Base-by-base conservation (phyloP, 257 asterid genomes). In the Plantago ovata region DNA sequence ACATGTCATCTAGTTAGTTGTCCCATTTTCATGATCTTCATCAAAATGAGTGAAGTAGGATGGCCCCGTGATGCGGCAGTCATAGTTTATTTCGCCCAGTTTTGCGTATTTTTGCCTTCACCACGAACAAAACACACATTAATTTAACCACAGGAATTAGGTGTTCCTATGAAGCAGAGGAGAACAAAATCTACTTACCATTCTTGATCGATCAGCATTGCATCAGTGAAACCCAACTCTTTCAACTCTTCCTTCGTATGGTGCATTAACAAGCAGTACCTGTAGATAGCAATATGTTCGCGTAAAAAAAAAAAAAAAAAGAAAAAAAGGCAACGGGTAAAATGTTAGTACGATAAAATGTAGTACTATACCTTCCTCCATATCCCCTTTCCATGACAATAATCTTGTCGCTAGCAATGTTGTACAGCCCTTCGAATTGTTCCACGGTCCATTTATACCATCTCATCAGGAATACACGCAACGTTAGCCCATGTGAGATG, bases 401-500 rank as follows among this genome's bases (percentile, higher is more conserved):
- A 50, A 84, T 66, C 24, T 64, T 56, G 13, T 79, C 84, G 71
- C 84, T 84, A 23, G 76, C 80, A 46, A 84, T 62, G 56, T 87
- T 87, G 39, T 78, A 75, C 7, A 87, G 86, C 40, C 91, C 85
- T 66, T 87, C 94, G 59, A 87, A 87, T 58, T 87, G 95, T 58
- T 76, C 79, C 7, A 80, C 89, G 0, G 91, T 82, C 95, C 95
- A 82, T 65, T 87, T 87, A 54, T 84, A 84, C 95, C 95, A 87
- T 64, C 94, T 77, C 89, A 82, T 82, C 76, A 82, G 46, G 75
- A 82, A 82, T 55, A 82, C 85, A 15, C 89, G 15, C 64, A 82
- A 59, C 1, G 86, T 74, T 42, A 82, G 80, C 9, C 89, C 84
- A 60, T 82, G 89, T 3, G 95, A 84, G 36, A 84, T 89, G 13